These are phyloP conservation scores for Sanghuangporus weigelae DNA, from an alignment of 1,284 basidiomycete genomes.

Conservation along the genomic window DNA sequence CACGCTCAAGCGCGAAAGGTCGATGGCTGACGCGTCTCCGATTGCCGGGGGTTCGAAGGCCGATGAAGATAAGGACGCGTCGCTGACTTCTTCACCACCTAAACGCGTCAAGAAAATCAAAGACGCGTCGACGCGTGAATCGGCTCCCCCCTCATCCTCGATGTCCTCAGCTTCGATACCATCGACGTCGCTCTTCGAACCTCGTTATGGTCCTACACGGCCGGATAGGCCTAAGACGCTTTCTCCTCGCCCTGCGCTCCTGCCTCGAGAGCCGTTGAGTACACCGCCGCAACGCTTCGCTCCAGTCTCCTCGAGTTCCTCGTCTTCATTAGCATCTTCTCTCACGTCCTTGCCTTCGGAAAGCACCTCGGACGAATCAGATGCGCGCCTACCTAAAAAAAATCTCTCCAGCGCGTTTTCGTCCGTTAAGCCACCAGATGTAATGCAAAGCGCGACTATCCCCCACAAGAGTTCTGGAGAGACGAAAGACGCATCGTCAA, in stretches of 20 bases:
- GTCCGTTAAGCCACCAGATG: background rate
- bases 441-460: background rate
- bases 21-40: background rate
- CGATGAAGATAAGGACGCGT: background rate
- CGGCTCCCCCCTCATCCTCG: too few relatives aligned
- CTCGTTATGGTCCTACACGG: too few relatives aligned
- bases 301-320: background rate
- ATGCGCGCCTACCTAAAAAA: conserved; percentile 8
- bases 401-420: conserved; percentile 2
- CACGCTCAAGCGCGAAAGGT: background rate
- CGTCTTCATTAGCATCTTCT: background rate
- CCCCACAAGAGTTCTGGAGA: background rate
- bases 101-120: background rate
- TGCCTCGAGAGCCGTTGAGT: background rate
- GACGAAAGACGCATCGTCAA: background rate
- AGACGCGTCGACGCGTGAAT: background rate
- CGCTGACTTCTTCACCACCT: background rate
- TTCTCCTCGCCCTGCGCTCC: background rate
- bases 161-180: too few relatives aligned
- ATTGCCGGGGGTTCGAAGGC: too few relatives aligned
- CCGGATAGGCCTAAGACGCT: too few relatives aligned
- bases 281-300: background rate
- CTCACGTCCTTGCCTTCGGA: background rate
- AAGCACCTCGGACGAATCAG: background rate
- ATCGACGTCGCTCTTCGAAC: too few relatives aligned